These are phyloP conservation scores for Cutaneotrichosporon daszewskae DNA, from an alignment of 1,284 basidiomycete genomes.

Conservation along the genomic window DNA sequence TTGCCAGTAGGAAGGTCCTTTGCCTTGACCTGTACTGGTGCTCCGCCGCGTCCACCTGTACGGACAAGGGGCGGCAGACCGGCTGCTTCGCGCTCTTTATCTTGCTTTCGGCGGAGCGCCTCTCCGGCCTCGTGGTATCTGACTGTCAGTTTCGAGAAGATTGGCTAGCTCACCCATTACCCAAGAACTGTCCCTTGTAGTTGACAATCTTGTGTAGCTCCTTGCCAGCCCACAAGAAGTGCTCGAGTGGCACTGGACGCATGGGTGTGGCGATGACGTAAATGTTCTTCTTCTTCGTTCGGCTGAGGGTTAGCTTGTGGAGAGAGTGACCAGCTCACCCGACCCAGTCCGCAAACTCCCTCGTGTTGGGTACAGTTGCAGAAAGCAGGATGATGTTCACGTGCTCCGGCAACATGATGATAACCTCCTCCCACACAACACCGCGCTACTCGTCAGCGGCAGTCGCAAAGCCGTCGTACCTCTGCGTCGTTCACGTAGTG, in stretches of 20 bases:
- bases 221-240: constrained; percentile 89
- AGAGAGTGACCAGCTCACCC: constrained; percentile 59
- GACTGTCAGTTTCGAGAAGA: background rate
- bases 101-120: constrained; percentile 84
- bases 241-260: constrained; percentile 93
- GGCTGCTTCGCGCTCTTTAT: constrained; percentile 92
- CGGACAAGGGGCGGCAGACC: constrained; percentile 76
- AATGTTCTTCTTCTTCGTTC: constrained; percentile 99
- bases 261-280: constrained; percentile 98
- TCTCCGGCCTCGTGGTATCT: constrained; percentile 88
- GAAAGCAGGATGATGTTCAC: constrained; percentile 95
- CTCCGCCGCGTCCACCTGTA: constrained; percentile 69
- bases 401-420: constrained; percentile 97
- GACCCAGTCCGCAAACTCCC: constrained; percentile 99
- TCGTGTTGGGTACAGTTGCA: constrained; percentile 96
- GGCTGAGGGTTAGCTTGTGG: constrained; percentile 51
- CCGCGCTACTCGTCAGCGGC: constrained; percentile 62
- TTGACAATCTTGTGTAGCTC: constrained; percentile 92
- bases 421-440: constrained; percentile 99
- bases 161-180: constrained; percentile 56
- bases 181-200: constrained; percentile 69
- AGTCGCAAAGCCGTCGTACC: constrained; percentile 53
- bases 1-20: constrained; percentile 41
- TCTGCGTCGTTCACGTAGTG: constrained; percentile 99
- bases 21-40: constrained; percentile 51